Base-by-base conservation (phyloP, 345 rosid species). In the Punica granatum region DNA sequence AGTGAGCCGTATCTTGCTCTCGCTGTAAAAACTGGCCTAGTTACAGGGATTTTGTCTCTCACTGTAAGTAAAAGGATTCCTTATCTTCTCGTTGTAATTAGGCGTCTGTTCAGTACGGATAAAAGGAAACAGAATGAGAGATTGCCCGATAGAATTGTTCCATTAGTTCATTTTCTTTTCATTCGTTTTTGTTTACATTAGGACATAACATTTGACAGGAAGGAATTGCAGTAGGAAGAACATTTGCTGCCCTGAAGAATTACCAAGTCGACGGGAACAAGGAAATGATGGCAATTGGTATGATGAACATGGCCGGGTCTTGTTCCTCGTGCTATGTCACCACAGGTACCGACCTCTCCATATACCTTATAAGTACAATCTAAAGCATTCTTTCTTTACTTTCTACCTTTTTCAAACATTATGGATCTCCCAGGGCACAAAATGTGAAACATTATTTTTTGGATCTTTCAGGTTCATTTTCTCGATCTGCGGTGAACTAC, bases 161-260 rank as follows among this genome's bases (percentile, higher is more conserved):
- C 10, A 42, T 18, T 3, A 34, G 30, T 36, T 63, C 23, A 14
- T 25, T 64, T 51, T 37, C 23, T 7, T 35, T 39, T 44, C 6
- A 44, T 41, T 13, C 48, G 46, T 33, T 26, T 19, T 33, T 12
- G 15, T 33, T 64, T 12, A 36, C 10, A 14, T 41, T 36, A 36
- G 11, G 1, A 3, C 23, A 15, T 33, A 33, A 49, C 21, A 31
- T 34, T 21, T 71, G 76, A 7, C 68, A 95, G 99, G 98, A 95
- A 86, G 99, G 98, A 73, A 95, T 95, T 69, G 98, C 98, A 7
- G 98, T 95, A 23, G 99, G 99, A 67, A 92, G 99, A 71, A 95
- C 98, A 26, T 92, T 92, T 84, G 98, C 99, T 54, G 60, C 92
- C 26, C 67, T 95, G 51, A 81, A 81, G 68, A 90, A 90, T 74